A percentile compares a stretch with the other conserved stretches of the same genome.
phyloP scores from a whole-genome alignment of 768 basidiomycete species.

The Naematelia aurantialba region DNA sequence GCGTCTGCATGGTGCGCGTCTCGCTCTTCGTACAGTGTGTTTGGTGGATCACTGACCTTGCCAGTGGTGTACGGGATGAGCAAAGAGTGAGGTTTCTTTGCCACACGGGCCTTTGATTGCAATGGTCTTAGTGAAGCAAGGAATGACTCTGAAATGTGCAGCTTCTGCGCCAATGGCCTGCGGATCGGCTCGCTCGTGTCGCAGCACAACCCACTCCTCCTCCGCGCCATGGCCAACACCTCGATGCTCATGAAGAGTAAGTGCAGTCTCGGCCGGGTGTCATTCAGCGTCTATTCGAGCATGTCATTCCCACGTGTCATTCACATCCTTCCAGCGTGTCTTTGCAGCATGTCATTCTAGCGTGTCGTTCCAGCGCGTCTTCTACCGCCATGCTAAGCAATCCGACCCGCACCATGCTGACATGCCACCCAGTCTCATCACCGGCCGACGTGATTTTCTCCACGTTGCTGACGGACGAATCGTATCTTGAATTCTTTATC shows the following conservation, averaged over 20 bases:
- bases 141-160: conserved; percentile 13
- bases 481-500: conserved; percentile 27
- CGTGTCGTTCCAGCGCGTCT: no score
- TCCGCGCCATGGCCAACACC: conserved; percentile 44
- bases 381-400: neutral
- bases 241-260: conserved; percentile 49
- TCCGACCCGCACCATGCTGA: neutral
- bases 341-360: no score
- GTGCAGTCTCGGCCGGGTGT: no score
- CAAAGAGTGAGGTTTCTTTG: conserved; percentile 37
- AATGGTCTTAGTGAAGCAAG: no score
- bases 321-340: conserved; percentile 10
- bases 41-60: no score
- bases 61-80: conserved; percentile 45
- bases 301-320: no score
- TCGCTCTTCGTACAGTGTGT: neutral
- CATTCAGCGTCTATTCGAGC: conserved; percentile 8
- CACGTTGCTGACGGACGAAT: conserved; percentile 23
- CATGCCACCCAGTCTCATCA: conserved; percentile 30
- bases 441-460: conserved; percentile 41
- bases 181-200: conserved; percentile 45
- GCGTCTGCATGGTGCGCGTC: conserved; percentile 40
- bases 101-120: neutral
- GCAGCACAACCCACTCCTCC: conserved; percentile 42
- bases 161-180: conserved; percentile 37